A percentile compares a stretch with the other conserved stretches of the same genome.
Evolutionary conservation across 495 filamentous ascomycete genomes (phyloP).

Genomic region (Talaromyces thailandensis): DNA sequence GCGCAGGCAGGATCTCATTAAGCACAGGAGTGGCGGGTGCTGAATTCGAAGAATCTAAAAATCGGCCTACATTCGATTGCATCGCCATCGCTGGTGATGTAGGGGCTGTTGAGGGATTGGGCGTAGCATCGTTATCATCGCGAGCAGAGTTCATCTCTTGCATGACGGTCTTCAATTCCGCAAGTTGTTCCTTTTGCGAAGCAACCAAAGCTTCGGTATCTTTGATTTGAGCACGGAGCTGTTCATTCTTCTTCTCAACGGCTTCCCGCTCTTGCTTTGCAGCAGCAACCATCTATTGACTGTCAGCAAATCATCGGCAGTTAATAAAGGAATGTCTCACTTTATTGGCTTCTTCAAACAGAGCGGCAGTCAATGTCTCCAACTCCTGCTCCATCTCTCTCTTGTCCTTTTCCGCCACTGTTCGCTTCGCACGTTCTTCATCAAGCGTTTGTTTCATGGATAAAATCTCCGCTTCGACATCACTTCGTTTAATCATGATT

Average conservation of each 20-base stretch:
- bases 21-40: constrained; percentile 35
- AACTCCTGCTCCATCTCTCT: constrained; percentile 72
- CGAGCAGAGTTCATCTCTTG: constrained; percentile 70
- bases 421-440: constrained; percentile 52
- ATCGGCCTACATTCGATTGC: constrained; percentile 25
- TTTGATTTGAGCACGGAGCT: constrained; percentile 65
- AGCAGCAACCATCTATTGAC: constrained; percentile 74
- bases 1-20: constrained; percentile 61
- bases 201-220: constrained; percentile 80
- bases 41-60: constrained; percentile 32
- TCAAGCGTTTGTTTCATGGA: constrained; percentile 57
- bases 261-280: constrained; percentile 63
- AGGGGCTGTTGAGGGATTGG: constrained; percentile 51
- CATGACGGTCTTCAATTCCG: constrained; percentile 85
- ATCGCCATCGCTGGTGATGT: constrained; percentile 50
- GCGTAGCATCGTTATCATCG: constrained; percentile 55
- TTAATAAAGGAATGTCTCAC: constrained; percentile 24
- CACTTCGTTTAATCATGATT: constrained; percentile 58
- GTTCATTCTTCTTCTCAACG: constrained; percentile 69
- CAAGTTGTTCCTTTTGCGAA: constrained; percentile 87
- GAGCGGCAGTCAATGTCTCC: constrained; percentile 75
- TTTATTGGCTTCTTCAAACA: constrained; percentile 94
- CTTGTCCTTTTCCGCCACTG: constrained; percentile 59
- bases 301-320: background rate
- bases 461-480: constrained; percentile 61